A percentile compares a stretch with the other conserved stretches of the same genome.
These are phyloP conservation scores for Calvatia gigantea DNA, from an alignment of 768 basidiomycete species.

Conservation along the genomic window DNA sequence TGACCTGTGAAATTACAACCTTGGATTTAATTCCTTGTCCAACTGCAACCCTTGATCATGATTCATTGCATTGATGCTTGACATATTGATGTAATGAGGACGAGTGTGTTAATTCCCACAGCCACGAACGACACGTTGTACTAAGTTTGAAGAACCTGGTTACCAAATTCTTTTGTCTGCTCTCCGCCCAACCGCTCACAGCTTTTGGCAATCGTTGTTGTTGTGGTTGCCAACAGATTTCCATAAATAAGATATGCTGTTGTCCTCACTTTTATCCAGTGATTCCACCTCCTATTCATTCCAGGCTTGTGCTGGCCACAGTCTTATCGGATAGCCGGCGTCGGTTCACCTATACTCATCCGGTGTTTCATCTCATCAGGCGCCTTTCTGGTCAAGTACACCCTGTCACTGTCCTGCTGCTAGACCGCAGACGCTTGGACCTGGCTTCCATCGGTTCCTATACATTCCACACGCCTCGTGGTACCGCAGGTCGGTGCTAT, in stretches of 20 bases:
- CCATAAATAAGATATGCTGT: neutral
- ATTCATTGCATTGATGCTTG: too few relatives aligned
- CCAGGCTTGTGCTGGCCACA: constrained; percentile 4
- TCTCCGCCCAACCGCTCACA: neutral
- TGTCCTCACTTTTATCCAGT: neutral
- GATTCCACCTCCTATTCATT: constrained; percentile 1
- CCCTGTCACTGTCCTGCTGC: neutral
- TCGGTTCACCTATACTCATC: neutral
- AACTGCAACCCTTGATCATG: too few relatives aligned
- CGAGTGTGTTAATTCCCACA: too few relatives aligned
- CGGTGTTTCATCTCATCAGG: constrained; percentile 5
- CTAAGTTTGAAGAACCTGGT: too few relatives aligned
- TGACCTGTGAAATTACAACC: too few relatives aligned
- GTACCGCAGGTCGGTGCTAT: constrained; percentile 3
- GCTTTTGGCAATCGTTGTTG: neutral
- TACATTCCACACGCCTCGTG: neutral
- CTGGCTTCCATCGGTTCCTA: neutral
- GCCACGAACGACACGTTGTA: neutral
- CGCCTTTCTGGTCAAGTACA: neutral
- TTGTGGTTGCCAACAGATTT: neutral
- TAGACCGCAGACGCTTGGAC: neutral
- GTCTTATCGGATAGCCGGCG: neutral
- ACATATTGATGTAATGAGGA: too few relatives aligned
- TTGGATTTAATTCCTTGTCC: too few relatives aligned
- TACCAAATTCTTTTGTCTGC: neutral